A percentile compares a stretch with the other conserved stretches of the same genome.
Evolutionary conservation across 139 green algal genomes (phyloP).

Genomic region (Chlamydomonas sphaeroides): DNA sequence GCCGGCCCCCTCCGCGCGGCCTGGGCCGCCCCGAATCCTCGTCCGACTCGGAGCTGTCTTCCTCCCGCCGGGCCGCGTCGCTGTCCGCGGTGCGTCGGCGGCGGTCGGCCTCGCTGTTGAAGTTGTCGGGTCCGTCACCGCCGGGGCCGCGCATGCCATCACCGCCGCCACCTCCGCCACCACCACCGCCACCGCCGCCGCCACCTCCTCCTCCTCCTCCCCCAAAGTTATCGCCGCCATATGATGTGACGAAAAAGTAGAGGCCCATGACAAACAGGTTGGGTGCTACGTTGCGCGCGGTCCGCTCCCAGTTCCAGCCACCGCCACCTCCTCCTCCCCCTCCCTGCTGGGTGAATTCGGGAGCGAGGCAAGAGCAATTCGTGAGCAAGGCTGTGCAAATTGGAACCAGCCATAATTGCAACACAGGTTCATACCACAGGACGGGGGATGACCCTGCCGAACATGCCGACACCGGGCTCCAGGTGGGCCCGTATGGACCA

Average conservation of each 20-base stretch:
- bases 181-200: neutral
- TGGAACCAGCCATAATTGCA: too few species aligned
- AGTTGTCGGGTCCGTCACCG: neutral
- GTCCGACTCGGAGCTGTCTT: too few species aligned
- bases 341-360: neutral
- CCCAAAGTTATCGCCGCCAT: conserved; percentile 56
- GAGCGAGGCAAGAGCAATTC: neutral
- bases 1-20: too few species aligned
- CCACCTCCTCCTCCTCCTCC: conserved; percentile 15
- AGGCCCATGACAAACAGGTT: conserved; percentile 55
- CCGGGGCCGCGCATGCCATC: neutral
- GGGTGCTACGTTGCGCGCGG: conserved; percentile 56
- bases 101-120: too few species aligned
- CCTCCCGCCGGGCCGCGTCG: too few species aligned
- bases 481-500: too few species aligned
- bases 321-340: conserved; percentile 59
- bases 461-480: too few species aligned
- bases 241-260: conserved; percentile 55
- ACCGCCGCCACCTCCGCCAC: neutral
- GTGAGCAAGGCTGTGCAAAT: too few species aligned
- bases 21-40: too few species aligned
- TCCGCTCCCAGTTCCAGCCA: conserved; percentile 64
- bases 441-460: too few species aligned
- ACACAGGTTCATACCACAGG: too few species aligned
- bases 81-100: too few species aligned